Evolutionary conservation across 1,139 yeast species (phyloP).

Genomic region (Sugiyamaella xylanicola): DNA sequence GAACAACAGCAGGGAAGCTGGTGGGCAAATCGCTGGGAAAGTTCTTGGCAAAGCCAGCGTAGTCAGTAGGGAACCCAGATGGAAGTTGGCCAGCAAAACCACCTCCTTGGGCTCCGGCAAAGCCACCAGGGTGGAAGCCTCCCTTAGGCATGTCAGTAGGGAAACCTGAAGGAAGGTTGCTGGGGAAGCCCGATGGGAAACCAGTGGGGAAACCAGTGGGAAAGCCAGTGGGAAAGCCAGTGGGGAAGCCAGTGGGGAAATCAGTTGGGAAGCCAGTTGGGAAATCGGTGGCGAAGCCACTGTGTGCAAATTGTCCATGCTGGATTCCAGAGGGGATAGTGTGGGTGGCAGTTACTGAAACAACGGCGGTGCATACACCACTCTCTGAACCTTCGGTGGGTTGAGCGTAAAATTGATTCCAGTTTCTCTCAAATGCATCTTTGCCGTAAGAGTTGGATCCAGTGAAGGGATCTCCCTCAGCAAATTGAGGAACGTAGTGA

Average conservation of each 20-base stretch:
- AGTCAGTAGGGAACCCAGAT: constrained; percentile 4
- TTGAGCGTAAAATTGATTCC: neutral
- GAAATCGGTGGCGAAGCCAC: neutral
- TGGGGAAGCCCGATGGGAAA: too few relatives aligned
- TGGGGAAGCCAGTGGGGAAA: neutral
- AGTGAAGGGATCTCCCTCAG: constrained; percentile 4
- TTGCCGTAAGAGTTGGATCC: constrained; percentile 4
- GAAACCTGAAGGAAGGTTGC: neutral
- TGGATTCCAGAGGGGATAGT: constrained; percentile 4
- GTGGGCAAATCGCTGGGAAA: constrained; percentile 6
- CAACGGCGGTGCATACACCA: constrained; percentile 10
- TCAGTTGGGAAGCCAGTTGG: constrained; percentile 1
- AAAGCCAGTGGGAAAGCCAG: neutral
- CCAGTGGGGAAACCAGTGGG: constrained; percentile 2
- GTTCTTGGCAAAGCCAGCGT: constrained; percentile 6
- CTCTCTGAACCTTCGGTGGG: neutral
- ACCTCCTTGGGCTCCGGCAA: neutral
- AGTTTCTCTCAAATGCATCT: constrained; percentile 4
- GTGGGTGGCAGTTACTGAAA: neutral
- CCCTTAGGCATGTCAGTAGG: neutral
- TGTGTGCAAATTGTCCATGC: neutral
- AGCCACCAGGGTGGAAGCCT: neutral
- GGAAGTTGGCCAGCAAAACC: neutral
- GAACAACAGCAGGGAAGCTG: constrained; percentile 2
- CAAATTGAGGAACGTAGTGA: neutral